phyloP scores from a whole-genome alignment of 306 rosid genomes.

The Rosa multiflora region DNA sequence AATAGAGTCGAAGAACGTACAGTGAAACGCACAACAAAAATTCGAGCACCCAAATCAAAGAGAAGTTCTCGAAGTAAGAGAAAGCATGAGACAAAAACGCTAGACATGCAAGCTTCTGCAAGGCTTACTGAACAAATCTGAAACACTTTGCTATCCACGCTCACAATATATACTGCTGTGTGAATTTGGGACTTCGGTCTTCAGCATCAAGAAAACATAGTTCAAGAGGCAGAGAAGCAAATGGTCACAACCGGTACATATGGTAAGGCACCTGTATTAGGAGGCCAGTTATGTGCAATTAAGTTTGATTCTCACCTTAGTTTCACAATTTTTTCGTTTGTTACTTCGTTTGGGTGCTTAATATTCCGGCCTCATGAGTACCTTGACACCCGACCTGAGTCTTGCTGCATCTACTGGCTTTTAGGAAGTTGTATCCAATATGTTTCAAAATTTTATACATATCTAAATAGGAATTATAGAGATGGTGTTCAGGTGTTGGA shows the following conservation, averaged over 20 bases:
- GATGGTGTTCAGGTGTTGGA: conserved; percentile 25
- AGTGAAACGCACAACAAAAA: conserved; percentile 57
- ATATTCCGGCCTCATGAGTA: conserved; percentile 33
- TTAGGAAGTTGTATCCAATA: conserved; percentile 48
- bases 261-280: conserved; percentile 22
- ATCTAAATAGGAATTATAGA: conserved; percentile 45
- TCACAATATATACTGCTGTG: conserved; percentile 31
- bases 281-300: conserved; percentile 41
- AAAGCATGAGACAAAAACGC: conserved; percentile 69
- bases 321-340: conserved; percentile 25
- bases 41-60: conserved; percentile 59
- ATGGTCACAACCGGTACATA: conserved; percentile 24
- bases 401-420: conserved; percentile 35
- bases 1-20: conserved; percentile 42
- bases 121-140: conserved; percentile 59
- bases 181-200: conserved; percentile 42
- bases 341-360: conserved; percentile 35
- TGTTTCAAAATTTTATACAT: conserved; percentile 42
- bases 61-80: conserved; percentile 73
- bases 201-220: conserved; percentile 29
- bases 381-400: conserved; percentile 18
- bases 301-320: conserved; percentile 37
- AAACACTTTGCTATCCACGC: conserved; percentile 27
- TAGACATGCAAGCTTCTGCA: conserved; percentile 48
- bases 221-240: conserved; percentile 36